Percentiles rank a stretch among this genome's conserved stretches.
These are phyloP conservation scores for Penicillium freii DNA, from an alignment of 2,329 filamentous ascomycete species.

Conservation along the genomic window DNA sequence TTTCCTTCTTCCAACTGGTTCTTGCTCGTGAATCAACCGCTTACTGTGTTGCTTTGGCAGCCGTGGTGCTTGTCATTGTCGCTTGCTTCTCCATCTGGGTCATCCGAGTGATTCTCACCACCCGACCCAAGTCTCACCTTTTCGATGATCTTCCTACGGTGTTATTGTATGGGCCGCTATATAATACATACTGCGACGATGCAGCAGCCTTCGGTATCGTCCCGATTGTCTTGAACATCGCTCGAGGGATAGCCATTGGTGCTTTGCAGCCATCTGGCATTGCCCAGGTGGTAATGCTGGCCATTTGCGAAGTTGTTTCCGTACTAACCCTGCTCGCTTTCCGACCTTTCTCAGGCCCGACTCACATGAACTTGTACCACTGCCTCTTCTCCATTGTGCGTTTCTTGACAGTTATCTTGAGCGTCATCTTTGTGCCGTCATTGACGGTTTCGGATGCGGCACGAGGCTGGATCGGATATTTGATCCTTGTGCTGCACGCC, in stretches of 20 bases:
- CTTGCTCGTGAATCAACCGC: slow-evolving; percentile 66
- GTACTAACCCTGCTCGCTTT: slow-evolving; percentile 86
- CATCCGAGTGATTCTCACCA: slow-evolving; percentile 74
- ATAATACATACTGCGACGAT: slow-evolving; percentile 96
- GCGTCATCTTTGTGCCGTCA: slow-evolving; percentile 80
- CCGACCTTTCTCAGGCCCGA: slow-evolving; percentile 82
- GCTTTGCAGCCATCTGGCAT: slow-evolving; percentile 91
- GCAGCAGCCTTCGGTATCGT: slow-evolving; percentile 87
- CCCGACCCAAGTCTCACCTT: slow-evolving; percentile 77
- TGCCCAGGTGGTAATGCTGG: slow-evolving; percentile 85
- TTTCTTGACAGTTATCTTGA: slow-evolving; percentile 71
- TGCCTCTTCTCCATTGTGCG: slow-evolving; percentile 77
- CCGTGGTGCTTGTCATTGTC: slow-evolving; percentile 69
- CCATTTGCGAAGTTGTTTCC: slow-evolving; percentile 89
- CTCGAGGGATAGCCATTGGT: slow-evolving; percentile 86
- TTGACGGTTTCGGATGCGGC: slow-evolving; percentile 73
- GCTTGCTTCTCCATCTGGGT: slow-evolving; percentile 75
- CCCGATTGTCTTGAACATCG: slow-evolving; percentile 77
- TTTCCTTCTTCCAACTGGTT: slow-evolving; percentile 90
- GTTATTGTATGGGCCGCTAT: slow-evolving; percentile 84
- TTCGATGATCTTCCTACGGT: slow-evolving; percentile 93
- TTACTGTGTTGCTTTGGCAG: slow-evolving; percentile 71
- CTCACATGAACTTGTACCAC: slow-evolving; percentile 97
- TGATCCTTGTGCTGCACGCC: slow-evolving; percentile 81
- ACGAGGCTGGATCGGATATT: slow-evolving; percentile 94